A percentile compares a stretch with the other conserved stretches of the same genome.
These are phyloP conservation scores for Stagonosporopsis cucurbitacearum DNA, from an alignment of 2,329 filamentous ascomycete genomes.

Conservation along the genomic window DNA sequence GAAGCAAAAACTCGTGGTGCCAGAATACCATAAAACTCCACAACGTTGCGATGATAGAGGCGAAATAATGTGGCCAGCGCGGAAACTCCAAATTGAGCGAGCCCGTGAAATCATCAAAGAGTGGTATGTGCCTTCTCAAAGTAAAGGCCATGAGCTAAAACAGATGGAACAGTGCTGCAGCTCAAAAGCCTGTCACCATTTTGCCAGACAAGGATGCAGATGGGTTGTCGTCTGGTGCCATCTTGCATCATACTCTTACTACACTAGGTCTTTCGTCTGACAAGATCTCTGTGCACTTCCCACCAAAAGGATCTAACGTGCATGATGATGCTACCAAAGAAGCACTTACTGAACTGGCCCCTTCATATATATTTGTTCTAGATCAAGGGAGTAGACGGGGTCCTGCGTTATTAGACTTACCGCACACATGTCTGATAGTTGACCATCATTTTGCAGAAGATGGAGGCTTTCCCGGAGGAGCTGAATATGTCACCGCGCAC, in stretches of 20 bases:
- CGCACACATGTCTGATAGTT: constrained; percentile 64
- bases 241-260: constrained; percentile 65
- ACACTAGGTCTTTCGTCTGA: constrained; percentile 62
- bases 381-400: constrained; percentile 68
- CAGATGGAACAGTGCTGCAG: constrained; percentile 53
- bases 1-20: constrained; percentile 35
- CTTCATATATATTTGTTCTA: constrained; percentile 67
- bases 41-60: constrained; percentile 48
- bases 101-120: constrained; percentile 64
- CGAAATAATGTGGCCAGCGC: constrained; percentile 67
- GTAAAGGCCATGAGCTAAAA: neutral
- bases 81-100: constrained; percentile 59
- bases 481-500: constrained; percentile 67
- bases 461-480: constrained; percentile 63
- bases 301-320: constrained; percentile 65
- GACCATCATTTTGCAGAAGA: constrained; percentile 67
- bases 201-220: constrained; percentile 74
- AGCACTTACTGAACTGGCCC: constrained; percentile 58
- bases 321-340: constrained; percentile 61
- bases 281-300: constrained; percentile 64
- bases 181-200: constrained; percentile 62
- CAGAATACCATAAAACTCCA: constrained; percentile 41
- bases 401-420: constrained; percentile 59
- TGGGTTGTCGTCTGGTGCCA: constrained; percentile 69
- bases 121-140: constrained; percentile 54